Percentiles rank a stretch among this genome's conserved stretches.
Conservation (phyloP, 2,329 filamentous ascomycete genomes). For the Amauroascus niger region DNA sequence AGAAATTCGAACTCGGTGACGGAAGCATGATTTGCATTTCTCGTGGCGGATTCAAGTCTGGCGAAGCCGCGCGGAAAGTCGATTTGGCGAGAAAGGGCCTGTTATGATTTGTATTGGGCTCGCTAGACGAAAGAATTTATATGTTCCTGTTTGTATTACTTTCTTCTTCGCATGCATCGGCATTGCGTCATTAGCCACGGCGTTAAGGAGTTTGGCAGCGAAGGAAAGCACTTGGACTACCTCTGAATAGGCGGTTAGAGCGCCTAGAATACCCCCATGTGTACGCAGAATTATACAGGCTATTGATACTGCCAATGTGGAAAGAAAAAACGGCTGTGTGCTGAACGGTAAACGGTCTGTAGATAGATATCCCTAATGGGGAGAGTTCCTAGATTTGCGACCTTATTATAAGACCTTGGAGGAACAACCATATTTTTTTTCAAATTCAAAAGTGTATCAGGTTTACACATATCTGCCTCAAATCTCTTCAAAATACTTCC, state of each 20-base stretch:
- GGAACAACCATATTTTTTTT: too few relatives aligned
- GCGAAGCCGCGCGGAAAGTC: slow-evolving; percentile 41
- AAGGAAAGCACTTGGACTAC: not conserved
- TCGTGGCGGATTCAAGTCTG: slow-evolving; percentile 40
- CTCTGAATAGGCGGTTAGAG: not conserved
- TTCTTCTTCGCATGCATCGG: not conserved
- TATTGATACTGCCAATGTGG: too few relatives aligned
- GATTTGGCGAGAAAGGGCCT: slow-evolving; percentile 43
- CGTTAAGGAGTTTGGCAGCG: not conserved
- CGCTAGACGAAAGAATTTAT: not conserved
- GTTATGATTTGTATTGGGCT: slow-evolving; percentile 26
- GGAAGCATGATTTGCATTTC: slow-evolving; percentile 42
- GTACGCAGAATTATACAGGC: too few relatives aligned
- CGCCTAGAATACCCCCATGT: not conserved
- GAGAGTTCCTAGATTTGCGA: too few relatives aligned
- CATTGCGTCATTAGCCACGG: not conserved
- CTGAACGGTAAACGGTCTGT: too few relatives aligned
- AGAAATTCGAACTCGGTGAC: slow-evolving; percentile 58
- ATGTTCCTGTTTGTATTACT: not conserved
- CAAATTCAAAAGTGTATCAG: too few relatives aligned
- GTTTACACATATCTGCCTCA: too few relatives aligned
- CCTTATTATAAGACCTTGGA: too few relatives aligned
- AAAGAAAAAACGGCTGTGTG: too few relatives aligned
- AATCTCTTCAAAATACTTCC: too few relatives aligned
- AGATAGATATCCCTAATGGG: too few relatives aligned